phyloP scores from a whole-genome alignment of 2,329 filamentous ascomycete species.

The Ophiobolus disseminans region DNA sequence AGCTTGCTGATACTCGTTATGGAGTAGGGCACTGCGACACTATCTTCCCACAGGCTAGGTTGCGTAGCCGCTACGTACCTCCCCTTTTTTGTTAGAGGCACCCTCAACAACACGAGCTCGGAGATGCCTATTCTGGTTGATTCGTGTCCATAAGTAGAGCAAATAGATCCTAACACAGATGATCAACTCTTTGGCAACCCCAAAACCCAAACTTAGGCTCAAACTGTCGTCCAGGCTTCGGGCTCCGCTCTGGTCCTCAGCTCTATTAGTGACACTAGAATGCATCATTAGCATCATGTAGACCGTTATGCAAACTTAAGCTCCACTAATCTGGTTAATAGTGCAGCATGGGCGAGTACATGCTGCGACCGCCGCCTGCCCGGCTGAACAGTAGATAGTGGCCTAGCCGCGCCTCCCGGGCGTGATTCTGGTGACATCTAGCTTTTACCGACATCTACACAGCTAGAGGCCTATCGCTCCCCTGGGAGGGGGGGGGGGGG shows the following conservation, averaged over 20 bases:
- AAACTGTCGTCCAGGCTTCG: conserved; percentile 5
- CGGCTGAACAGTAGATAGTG: neutral
- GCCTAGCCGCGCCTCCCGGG: conserved; percentile 8
- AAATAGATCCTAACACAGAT: conserved; percentile 7
- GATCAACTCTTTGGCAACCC: conserved; percentile 5
- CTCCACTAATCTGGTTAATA: conserved; percentile 6
- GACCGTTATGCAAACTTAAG: conserved; percentile 12
- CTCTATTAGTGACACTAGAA: conserved; percentile 9
- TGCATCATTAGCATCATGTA: conserved; percentile 11
- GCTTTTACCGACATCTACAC: conserved; percentile 3
- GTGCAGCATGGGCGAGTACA: conserved; percentile 8
- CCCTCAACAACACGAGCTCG: neutral
- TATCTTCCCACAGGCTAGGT: conserved; percentile 5
- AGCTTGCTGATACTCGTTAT: conserved; percentile 4
- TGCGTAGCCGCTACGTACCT: conserved; percentile 5
- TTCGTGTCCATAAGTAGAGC: neutral
- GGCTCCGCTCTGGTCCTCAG: conserved; percentile 10
- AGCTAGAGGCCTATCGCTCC: conserved; percentile 7
- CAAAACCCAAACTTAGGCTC: conserved; percentile 12
- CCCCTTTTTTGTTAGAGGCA: conserved; percentile 5
- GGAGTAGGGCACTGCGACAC: conserved; percentile 4
- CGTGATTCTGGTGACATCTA: conserved; percentile 5
- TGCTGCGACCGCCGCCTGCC: neutral
- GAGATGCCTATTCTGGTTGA: neutral
- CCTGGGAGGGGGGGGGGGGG: too few relatives aligned